These are phyloP conservation scores for Suhomyces maxii DNA, from an alignment of 1,139 yeast species.

Conservation along the genomic window DNA sequence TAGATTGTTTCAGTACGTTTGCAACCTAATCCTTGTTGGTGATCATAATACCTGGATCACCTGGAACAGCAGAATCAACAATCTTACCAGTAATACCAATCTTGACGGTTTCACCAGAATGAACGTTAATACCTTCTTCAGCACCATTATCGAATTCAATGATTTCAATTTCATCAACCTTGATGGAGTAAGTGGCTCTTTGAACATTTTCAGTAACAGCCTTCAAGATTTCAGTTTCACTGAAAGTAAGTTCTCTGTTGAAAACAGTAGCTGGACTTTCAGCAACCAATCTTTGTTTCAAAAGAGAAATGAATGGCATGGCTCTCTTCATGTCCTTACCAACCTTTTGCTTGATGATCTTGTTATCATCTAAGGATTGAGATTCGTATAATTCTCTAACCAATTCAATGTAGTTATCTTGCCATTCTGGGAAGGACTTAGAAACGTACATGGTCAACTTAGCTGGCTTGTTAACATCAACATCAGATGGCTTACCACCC, in stretches of 20 bases:
- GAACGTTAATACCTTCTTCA: slow-evolving; percentile 58
- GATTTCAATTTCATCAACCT: slow-evolving; percentile 53
- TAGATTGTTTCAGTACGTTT: too few relatives aligned
- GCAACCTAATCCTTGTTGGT: slow-evolving; percentile 45
- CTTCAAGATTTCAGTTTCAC: slow-evolving; percentile 70
- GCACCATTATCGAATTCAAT: slow-evolving; percentile 63
- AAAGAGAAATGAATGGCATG: slow-evolving; percentile 90
- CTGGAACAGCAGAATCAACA: slow-evolving; percentile 86
- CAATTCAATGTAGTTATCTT: slow-evolving; percentile 78
- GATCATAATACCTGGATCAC: slow-evolving; percentile 84
- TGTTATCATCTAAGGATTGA: slow-evolving; percentile 61
- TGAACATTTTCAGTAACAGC: slow-evolving; percentile 56
- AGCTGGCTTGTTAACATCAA: slow-evolving; percentile 73
- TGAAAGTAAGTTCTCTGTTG: slow-evolving; percentile 80
- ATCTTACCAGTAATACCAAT: slow-evolving; percentile 64
- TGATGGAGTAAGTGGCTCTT: slow-evolving; percentile 65
- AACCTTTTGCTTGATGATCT: slow-evolving; percentile 58
- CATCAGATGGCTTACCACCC: slow-evolving; percentile 71
- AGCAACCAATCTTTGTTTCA: slow-evolving; percentile 72
- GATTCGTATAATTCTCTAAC: slow-evolving; percentile 76
- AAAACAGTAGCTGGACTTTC: slow-evolving; percentile 78
- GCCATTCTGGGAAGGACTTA: slow-evolving; percentile 94
- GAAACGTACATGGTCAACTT: slow-evolving; percentile 72
- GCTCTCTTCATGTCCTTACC: slow-evolving; percentile 90
- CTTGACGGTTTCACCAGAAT: slow-evolving; percentile 70